Base-by-base conservation (phyloP, 139 green algal species). In the Volvox reticuliferus region DNA sequence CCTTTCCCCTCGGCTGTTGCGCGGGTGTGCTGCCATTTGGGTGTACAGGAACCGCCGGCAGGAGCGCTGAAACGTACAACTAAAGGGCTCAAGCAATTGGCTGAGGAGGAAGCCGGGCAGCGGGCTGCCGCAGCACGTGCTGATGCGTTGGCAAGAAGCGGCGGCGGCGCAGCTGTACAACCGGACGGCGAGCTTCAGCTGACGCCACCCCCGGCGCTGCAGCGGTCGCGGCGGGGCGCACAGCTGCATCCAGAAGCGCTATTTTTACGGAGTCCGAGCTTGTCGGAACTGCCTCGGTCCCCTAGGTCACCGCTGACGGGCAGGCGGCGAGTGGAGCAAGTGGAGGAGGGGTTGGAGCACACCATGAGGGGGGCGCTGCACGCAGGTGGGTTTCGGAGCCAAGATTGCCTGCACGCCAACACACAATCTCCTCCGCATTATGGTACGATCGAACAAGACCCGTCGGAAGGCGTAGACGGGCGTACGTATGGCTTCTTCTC, bases 281-380 rank as follows among this genome's bases (percentile, higher is more conserved):
- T 55, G 44, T 9, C 44, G 44, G 44, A 55, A 55, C 44, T 55
- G 44, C 33, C 76, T 55, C 32, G 1, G 2, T 61, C 30, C 33
- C 78, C 78, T 32, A 30, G 79, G 26, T 86, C 79, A 16, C 79
- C 81, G 5, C 81, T 62, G 35, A 37, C 67, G 18, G 32, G 9
- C 1, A 63, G 63, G 63, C 83, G 65, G 83, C 83, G 83, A 16
- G 20, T 44, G 22, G 33, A 68, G 35, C 67, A 80, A 37, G 33
- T 62, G 35, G 83, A 88, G 35, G 83, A 88, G 83, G 83, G 83
- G 18, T 37, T 88, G 83, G 67, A 68, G 12, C n/a, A 80, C 35
- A 88, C 83, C 12, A 80, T 37, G 83, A 50, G 33, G 24, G 83
- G 1, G 13, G 67, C 63, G 22, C 83, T 80, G 21, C 35, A 50